These are phyloP conservation scores for Mycena alexandri DNA, from an alignment of 768 basidiomycete species.

Conservation along the genomic window DNA sequence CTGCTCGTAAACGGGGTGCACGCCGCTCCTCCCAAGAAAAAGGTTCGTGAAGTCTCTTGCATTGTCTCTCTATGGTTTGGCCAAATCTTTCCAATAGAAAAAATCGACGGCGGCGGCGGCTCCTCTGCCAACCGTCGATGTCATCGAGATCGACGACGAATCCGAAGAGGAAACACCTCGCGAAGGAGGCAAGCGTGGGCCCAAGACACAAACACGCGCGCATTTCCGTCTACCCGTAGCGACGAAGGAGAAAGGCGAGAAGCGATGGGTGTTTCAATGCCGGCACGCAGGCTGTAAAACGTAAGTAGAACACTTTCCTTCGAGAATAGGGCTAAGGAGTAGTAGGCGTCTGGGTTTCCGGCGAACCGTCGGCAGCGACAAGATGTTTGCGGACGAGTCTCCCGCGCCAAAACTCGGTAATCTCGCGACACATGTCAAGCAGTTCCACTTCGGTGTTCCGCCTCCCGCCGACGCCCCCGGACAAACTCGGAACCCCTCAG, in stretches of 20 bases:
- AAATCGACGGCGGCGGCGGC: not conserved
- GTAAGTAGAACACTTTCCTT: not conserved
- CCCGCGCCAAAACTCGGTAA: slow-evolving; percentile 42
- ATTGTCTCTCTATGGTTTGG: not conserved
- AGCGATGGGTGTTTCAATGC: slow-evolving; percentile 9
- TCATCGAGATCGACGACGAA: slow-evolving; percentile 13
- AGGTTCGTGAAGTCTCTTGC: too few species aligned
- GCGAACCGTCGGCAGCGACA: slow-evolving; percentile 17
- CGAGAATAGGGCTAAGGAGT: too few species aligned
- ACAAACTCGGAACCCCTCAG: not conserved
- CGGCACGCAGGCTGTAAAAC: not conserved
- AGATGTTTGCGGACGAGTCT: slow-evolving; percentile 39
- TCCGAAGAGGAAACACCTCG: not conserved
- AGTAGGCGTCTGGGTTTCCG: slow-evolving; percentile 1
- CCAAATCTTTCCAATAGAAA: not conserved
- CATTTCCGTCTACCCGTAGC: not conserved
- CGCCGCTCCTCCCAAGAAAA: too few species aligned
- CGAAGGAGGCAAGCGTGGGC: not conserved
- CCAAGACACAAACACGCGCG: not conserved
- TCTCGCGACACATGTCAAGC: slow-evolving; percentile 42
- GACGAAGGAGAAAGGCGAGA: not conserved
- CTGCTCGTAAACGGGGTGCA: not conserved
- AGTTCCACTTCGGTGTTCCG: not conserved
- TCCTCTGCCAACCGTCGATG: not conserved
- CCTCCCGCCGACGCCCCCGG: slow-evolving; percentile 33